phyloP scores from a whole-genome alignment of 345 rosid species.

The Pistacia integerrima region DNA sequence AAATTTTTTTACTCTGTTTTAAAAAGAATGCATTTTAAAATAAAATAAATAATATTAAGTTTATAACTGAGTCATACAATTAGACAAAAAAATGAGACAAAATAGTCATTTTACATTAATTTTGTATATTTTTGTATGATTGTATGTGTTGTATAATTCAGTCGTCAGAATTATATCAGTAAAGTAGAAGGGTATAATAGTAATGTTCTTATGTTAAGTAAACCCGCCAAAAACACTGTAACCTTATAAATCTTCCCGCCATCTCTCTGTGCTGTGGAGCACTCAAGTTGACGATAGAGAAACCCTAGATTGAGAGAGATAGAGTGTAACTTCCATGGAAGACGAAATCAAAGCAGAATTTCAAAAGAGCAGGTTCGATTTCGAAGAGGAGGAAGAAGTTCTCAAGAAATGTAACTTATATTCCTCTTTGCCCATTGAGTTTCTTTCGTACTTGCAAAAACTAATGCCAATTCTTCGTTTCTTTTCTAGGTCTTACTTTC shows the following conservation, averaged over 20 bases:
- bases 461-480: constrained; percentile 7
- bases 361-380: constrained; percentile 53
- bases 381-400: constrained; percentile 64
- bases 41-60: too few species aligned
- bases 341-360: constrained; percentile 74
- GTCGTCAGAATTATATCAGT: too few species aligned
- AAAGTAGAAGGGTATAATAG: not conserved
- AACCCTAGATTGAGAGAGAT: constrained; percentile 41
- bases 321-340: constrained; percentile 47
- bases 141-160: too few species aligned
- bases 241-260: constrained; percentile 56
- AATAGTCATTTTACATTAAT: too few species aligned
- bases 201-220: not conserved
- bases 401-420: constrained; percentile 60
- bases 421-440: not conserved
- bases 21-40: too few species aligned
- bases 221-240: not conserved
- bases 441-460: constrained; percentile 10
- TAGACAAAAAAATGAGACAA: too few species aligned
- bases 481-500: constrained; percentile 59
- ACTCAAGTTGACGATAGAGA: constrained; percentile 25
- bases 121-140: too few species aligned
- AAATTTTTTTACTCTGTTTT: too few species aligned
- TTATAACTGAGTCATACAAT: too few species aligned
- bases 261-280: constrained; percentile 18